Evolutionary conservation across 305 asterid species (phyloP).

Genomic region (Petunia hybrid): DNA sequence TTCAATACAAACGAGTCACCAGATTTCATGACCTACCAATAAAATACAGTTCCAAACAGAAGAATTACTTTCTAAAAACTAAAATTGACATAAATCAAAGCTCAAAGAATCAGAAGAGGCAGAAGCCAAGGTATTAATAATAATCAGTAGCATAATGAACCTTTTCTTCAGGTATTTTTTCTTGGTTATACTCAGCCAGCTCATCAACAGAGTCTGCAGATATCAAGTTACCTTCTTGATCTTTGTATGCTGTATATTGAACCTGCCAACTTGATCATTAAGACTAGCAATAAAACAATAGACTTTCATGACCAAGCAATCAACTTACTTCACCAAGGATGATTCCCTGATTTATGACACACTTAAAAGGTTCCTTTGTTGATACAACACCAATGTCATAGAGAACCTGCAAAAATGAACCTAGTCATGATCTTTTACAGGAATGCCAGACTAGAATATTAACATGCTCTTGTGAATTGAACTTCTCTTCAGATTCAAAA

Average conservation of each 20-base stretch:
- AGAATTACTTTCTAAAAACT: conserved; percentile 26
- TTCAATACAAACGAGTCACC: conserved; percentile 87
- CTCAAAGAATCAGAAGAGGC: not conserved
- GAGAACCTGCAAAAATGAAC: conserved; percentile 73
- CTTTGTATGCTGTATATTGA: conserved; percentile 79
- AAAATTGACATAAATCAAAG: conserved; percentile 20
- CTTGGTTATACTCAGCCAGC: conserved; percentile 61
- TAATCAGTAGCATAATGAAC: conserved; percentile 42
- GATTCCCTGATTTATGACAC: conserved; percentile 99
- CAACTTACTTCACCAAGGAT: conserved; percentile 95
- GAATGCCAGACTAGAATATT: not conserved
- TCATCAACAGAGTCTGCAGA: conserved; percentile 76
- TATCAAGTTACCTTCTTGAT: conserved; percentile 75
- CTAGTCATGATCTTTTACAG: conserved; percentile 30
- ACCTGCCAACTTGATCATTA: conserved; percentile 66
- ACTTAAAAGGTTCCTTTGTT: conserved; percentile 89
- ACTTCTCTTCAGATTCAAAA: not conserved
- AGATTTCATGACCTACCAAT: conserved; percentile 69
- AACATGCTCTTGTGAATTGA: not conserved
- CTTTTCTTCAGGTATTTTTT: conserved; percentile 76
- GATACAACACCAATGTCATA: conserved; percentile 92
- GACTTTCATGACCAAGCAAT: conserved; percentile 31
- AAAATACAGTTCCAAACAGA: not conserved
- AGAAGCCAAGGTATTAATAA: not conserved
- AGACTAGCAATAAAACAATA: conserved; percentile 35